A percentile compares a stretch with the other conserved stretches of the same genome.
Conservation (phyloP, 495 filamentous ascomycete genomes). For the Umbilicaria muhlenbergii region DNA sequence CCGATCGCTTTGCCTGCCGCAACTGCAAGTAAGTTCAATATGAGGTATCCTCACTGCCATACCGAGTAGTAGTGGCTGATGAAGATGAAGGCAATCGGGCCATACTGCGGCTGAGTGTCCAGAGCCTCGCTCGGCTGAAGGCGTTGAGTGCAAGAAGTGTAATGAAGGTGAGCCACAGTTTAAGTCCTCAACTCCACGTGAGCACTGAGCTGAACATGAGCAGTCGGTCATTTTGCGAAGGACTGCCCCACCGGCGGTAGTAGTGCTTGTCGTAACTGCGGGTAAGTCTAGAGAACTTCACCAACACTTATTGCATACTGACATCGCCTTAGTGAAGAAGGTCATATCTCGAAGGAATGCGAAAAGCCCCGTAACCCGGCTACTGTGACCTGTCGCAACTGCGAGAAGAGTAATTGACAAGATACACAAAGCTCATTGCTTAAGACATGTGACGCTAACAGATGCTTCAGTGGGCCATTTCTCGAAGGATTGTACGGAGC, state of each 20-base stretch:
- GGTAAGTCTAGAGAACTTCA: slow-evolving; percentile 19
- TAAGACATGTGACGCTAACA: not conserved
- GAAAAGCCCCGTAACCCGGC: slow-evolving; percentile 33
- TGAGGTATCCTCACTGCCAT: not conserved
- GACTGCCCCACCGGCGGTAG: slow-evolving; percentile 55
- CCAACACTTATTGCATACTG: too few species aligned
- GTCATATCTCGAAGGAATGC: slow-evolving; percentile 41
- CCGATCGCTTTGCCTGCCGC: slow-evolving; percentile 51
- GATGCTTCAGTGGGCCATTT: slow-evolving; percentile 44
- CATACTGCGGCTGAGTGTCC: slow-evolving; percentile 48
- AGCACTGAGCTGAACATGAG: slow-evolving; percentile 4
- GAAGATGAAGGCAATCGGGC: slow-evolving; percentile 28
- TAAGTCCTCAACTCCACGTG: not conserved
- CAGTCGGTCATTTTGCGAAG: slow-evolving; percentile 68
- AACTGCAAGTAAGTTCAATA: slow-evolving; percentile 55
- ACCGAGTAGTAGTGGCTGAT: slow-evolving; percentile 5
- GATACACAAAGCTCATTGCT: not conserved
- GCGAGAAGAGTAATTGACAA: slow-evolving; percentile 33
- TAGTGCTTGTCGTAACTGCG: slow-evolving; percentile 49
- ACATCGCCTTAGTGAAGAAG: slow-evolving; percentile 16
- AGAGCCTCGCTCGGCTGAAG: slow-evolving; percentile 53
- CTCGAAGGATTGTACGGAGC: slow-evolving; percentile 58
- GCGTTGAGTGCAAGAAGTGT: slow-evolving; percentile 72
- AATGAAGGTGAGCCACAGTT: slow-evolving; percentile 36
- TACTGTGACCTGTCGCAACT: slow-evolving; percentile 50